Conservation (phyloP, 1,284 basidiomycete genomes). For the Sanghuangporus weigelae region DNA sequence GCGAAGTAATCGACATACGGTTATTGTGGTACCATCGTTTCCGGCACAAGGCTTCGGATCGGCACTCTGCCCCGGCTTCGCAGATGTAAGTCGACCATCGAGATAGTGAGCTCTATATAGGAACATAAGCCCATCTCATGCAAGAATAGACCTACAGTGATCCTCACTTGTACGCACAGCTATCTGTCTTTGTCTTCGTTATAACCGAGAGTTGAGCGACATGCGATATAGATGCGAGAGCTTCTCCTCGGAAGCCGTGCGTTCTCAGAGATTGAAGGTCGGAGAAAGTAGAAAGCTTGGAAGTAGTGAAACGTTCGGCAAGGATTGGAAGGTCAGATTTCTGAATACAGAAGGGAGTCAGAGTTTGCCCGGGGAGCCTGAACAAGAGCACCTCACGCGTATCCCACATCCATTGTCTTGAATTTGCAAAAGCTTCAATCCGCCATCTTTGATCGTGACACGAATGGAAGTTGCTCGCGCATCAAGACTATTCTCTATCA, state of each 20-base stretch:
- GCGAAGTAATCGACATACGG: slow-evolving; percentile 39
- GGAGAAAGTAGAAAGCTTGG: slow-evolving; percentile 84
- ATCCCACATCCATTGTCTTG: slow-evolving; percentile 97
- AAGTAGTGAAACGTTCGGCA: slow-evolving; percentile 95
- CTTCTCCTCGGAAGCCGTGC: slow-evolving; percentile 97
- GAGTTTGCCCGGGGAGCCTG: neutral
- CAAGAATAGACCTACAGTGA: slow-evolving; percentile 24
- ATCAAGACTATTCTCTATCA: slow-evolving; percentile 93
- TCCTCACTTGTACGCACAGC: slow-evolving; percentile 85
- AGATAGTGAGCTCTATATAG: slow-evolving; percentile 66
- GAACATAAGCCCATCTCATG: neutral
- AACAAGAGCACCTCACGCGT: slow-evolving; percentile 44
- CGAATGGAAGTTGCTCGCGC: slow-evolving; percentile 87
- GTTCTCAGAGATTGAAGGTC: slow-evolving; percentile 86
- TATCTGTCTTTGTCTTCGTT: slow-evolving; percentile 80
- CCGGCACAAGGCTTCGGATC: slow-evolving; percentile 91
- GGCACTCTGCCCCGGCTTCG: slow-evolving; percentile 59
- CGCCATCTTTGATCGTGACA: slow-evolving; percentile 91
- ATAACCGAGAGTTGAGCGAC: slow-evolving; percentile 86
- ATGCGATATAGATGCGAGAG: slow-evolving; percentile 94
- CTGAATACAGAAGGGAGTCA: slow-evolving; percentile 25
- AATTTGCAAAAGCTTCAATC: slow-evolving; percentile 92
- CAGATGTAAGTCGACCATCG: slow-evolving; percentile 67
- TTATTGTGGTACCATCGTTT: slow-evolving; percentile 91
- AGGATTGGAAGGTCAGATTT: slow-evolving; percentile 82